Conservation (phyloP, 345 rosid genomes). For the Punica granatum region DNA sequence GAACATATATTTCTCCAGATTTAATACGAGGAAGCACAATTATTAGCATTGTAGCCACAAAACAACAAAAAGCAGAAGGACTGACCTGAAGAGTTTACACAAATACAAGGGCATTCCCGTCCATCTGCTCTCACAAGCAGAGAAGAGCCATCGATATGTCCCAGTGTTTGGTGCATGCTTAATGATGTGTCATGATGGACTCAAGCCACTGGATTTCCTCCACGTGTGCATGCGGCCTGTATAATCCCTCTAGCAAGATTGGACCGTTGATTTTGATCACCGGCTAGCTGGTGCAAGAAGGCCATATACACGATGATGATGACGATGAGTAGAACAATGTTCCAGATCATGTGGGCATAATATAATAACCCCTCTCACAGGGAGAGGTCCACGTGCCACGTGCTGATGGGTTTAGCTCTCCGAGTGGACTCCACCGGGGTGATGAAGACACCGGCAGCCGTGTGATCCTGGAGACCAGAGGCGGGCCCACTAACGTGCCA, state of each 20-base stretch:
- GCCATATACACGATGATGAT: background rate
- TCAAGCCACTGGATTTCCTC: conserved; percentile 12
- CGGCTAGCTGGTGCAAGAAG: background rate
- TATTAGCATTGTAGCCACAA: no score
- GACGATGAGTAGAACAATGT: no score
- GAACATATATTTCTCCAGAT: no score
- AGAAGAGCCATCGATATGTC: background rate
- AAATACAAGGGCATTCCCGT: background rate
- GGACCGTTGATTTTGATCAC: background rate
- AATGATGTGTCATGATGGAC: conserved; percentile 12
- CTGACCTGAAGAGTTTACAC: background rate
- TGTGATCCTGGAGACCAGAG: background rate
- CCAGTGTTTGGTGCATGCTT: conserved; percentile 11
- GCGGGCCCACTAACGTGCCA: background rate
- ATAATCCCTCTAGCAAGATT: background rate
- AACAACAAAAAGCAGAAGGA: no score
- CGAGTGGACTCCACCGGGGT: background rate
- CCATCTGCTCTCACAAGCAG: background rate
- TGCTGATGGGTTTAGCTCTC: background rate
- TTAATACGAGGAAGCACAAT: no score
- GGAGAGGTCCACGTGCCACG: background rate
- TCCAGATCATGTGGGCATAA: no score
- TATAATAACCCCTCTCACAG: no score
- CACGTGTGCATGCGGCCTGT: conserved; percentile 18
- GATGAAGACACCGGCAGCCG: background rate